phyloP scores from a whole-genome alignment of 2,329 filamentous ascomycete species.

The Cercospora sesami region DNA sequence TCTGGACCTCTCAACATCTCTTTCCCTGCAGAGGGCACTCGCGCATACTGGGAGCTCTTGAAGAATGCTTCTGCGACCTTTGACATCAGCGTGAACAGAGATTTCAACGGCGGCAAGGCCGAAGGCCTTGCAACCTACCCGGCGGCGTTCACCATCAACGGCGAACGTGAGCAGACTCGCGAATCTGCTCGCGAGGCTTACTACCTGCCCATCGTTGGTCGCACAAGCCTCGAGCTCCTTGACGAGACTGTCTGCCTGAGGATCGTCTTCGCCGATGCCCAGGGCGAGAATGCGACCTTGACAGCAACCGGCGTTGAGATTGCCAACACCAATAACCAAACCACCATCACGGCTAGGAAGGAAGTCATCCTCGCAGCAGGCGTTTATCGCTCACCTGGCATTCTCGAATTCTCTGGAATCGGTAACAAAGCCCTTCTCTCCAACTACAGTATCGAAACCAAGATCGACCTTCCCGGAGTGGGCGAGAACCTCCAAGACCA shows the following conservation, averaged over 20 bases:
- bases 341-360: constrained; percentile 35
- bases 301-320: constrained; percentile 47
- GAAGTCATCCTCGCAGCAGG: constrained; percentile 47
- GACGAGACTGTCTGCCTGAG: constrained; percentile 39
- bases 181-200: constrained; percentile 51
- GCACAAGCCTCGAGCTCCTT: constrained; percentile 48
- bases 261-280: constrained; percentile 43
- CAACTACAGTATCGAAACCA: constrained; percentile 31
- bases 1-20: constrained; percentile 22
- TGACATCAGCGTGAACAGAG: constrained; percentile 44
- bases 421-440: constrained; percentile 52
- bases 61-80: constrained; percentile 41
- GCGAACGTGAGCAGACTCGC: constrained; percentile 40
- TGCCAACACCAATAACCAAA: constrained; percentile 42
- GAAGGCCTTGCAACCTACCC: constrained; percentile 47
- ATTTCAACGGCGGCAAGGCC: constrained; percentile 48
- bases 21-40: constrained; percentile 17
- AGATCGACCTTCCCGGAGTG: constrained; percentile 37
- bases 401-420: constrained; percentile 63
- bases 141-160: constrained; percentile 42
- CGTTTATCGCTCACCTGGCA: constrained; percentile 53
- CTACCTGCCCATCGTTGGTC: constrained; percentile 46
- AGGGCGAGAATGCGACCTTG: constrained; percentile 60
- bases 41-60: constrained; percentile 30
- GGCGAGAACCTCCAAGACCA: constrained; percentile 38